These are phyloP conservation scores for Solidago caesia DNA, from an alignment of 129 eudicot genomes.

Conservation along the genomic window DNA sequence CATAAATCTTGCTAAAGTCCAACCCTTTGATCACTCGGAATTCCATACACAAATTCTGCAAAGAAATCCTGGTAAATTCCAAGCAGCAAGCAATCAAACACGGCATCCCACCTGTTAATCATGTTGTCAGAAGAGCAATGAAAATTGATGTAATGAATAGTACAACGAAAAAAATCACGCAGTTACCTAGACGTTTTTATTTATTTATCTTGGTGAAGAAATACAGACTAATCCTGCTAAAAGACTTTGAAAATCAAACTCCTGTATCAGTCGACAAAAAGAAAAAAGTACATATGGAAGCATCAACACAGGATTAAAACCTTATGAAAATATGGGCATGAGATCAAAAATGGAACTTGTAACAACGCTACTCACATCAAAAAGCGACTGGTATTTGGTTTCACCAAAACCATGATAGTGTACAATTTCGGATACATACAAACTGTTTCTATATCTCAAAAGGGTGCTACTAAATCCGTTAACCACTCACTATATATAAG, in stretches of 20 bases:
- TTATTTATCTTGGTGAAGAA: too few relatives aligned
- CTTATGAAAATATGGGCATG: neutral
- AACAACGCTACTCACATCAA: conserved; percentile 6
- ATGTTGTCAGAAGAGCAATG: neutral
- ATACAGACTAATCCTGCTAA: too few relatives aligned
- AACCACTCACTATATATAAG: conserved; percentile 41
- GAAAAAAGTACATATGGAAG: neutral
- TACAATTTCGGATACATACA: conserved; percentile 57
- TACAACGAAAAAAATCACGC: neutral
- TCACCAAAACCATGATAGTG: conserved; percentile 57
- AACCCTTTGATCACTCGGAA: neutral
- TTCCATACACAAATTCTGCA: neutral
- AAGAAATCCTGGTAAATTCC: neutral
- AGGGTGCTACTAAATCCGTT: conserved; percentile 30
- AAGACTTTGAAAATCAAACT: too few relatives aligned
- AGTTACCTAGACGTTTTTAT: neutral
- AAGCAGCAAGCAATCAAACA: neutral
- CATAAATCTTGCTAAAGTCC: neutral
- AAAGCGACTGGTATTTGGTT: conserved; percentile 36
- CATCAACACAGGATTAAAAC: neutral
- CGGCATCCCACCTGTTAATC: neutral
- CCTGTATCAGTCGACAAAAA: neutral
- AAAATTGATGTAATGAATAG: neutral
- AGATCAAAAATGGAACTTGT: neutral
- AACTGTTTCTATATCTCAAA: conserved; percentile 40